Base-by-base conservation (phyloP, 345 rosid species). In the Syzygium oleosum region DNA sequence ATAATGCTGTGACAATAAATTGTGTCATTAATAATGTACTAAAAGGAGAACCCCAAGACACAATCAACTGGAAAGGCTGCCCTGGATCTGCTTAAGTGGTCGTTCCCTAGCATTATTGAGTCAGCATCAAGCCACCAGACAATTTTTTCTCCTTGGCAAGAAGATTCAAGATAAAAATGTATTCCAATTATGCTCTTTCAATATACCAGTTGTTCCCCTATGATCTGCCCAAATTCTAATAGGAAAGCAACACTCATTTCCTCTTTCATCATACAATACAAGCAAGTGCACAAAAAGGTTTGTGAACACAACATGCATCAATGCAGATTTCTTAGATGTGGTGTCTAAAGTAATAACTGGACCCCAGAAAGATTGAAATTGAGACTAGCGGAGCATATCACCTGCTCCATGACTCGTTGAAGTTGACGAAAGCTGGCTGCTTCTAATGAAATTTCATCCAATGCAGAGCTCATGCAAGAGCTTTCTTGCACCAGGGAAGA, bases 391-490 rank as follows among this genome's bases (percentile, higher is more conserved):
- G 23, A 73, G 83, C 23, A 73, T 73, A 73, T 73, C 46, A 88
- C 90, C 90, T 94, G 94, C 90, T 94, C 96, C 90, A 92, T 93
- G 86, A 96, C 98, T 87, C 92, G 96, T 88, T 94, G 99, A 87
- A 97, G 98, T 88, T 97, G 99, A 83, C 91, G 91, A 90, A 96
- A 96, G 91, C 99, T 97, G 84, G 94, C 93, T 86, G 95, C 97
- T 87, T 97, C 96, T 79, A 93, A 89, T 51, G 99, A 96, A 91
- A 93, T 90, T 90, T 92, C 98, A 93, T 94, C 93, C 90, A 93
- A 88, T 56, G 91, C 89, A 90, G 97, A 93, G 88, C 96, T 93
- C 92, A 89, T 87, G 88, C 91, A 91, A 87, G 96, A 94, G 92
- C 92, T 93, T 85, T 93, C 97, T 85, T 90, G 96, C 77, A 31